These are phyloP conservation scores for Starmerella bombicola DNA, from an alignment of 805 yeast species.

Conservation along the genomic window DNA sequence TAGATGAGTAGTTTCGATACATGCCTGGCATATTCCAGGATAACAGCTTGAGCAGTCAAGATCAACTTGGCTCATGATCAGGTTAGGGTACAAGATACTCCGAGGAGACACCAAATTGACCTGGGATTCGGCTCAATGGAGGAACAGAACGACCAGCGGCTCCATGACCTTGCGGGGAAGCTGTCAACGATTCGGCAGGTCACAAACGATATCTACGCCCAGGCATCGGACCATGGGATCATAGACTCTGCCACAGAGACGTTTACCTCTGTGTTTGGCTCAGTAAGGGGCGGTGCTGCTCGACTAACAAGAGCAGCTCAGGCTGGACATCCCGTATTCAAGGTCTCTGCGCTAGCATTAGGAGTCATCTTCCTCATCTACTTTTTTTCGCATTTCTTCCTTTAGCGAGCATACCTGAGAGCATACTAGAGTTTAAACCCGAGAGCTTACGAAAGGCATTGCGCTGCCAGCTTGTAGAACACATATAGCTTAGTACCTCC, in stretches of 20 bases:
- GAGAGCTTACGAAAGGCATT: too few species aligned
- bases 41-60: background rate
- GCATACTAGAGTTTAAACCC: too few species aligned
- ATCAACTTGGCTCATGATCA: background rate
- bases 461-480: too few species aligned
- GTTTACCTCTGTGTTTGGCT: constrained; percentile 38
- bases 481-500: too few species aligned
- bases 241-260: constrained; percentile 38
- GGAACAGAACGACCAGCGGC: constrained; percentile 46
- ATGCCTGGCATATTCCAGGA: background rate
- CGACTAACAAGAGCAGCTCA: constrained; percentile 44
- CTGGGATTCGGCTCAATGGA: constrained; percentile 16
- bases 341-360: constrained; percentile 47
- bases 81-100: too few species aligned
- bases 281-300: constrained; percentile 41
- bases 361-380: constrained; percentile 44
- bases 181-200: constrained; percentile 51
- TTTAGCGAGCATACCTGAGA: too few species aligned
- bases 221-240: constrained; percentile 40
- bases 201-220: constrained; percentile 54
- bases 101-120: background rate
- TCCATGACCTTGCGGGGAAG: constrained; percentile 53
- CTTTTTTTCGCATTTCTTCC: constrained; percentile 41
- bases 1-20: background rate
- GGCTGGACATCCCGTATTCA: constrained; percentile 47